Conservation (phyloP, 306 rosid species). For the Castanospermum australe region DNA sequence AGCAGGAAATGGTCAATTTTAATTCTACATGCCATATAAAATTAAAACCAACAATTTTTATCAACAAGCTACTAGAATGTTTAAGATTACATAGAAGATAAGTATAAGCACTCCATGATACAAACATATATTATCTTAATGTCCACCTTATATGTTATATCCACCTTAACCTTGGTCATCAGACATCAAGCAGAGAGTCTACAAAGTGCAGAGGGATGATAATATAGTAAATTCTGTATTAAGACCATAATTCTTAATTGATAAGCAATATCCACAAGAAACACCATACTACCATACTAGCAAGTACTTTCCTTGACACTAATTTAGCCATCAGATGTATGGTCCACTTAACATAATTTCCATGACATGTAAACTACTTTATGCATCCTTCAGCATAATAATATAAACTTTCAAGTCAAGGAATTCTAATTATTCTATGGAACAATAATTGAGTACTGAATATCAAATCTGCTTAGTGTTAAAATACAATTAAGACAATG, state of each 20-base stretch:
- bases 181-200: background rate
- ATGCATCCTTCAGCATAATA: background rate
- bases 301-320: background rate
- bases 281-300: background rate
- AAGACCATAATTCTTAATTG: background rate
- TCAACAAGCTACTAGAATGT: background rate
- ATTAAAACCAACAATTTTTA: background rate
- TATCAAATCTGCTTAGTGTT: background rate
- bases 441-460: background rate
- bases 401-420: background rate
- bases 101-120: background rate
- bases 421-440: background rate
- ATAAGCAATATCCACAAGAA: background rate
- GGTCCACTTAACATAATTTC: background rate
- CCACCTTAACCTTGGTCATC: background rate
- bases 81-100: background rate
- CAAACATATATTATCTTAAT: background rate
- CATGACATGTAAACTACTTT: background rate
- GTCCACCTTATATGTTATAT: background rate
- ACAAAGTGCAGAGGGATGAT: background rate
- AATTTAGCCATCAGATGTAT: background rate
- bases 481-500: background rate
- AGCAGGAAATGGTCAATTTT: constrained; percentile 31
- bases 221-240: background rate
- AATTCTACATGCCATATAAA: background rate